Percentiles rank a stretch among this genome's conserved stretches.
phyloP scores from a whole-genome alignment of 1,284 basidiomycete species.

The Cryptococcus hybrid region DNA sequence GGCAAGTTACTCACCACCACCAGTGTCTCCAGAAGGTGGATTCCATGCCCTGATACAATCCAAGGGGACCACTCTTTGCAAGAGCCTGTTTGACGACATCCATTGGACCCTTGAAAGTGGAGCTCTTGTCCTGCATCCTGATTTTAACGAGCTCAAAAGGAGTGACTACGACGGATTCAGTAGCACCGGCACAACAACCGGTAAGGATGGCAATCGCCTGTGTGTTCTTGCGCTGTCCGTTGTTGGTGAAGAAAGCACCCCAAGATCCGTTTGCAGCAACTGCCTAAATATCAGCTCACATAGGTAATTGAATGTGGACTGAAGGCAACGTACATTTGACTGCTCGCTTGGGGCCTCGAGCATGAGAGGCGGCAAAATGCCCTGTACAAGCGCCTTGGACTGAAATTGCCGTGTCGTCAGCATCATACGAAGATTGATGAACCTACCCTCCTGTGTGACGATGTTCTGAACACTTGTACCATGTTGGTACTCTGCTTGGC shows the following conservation, averaged over 20 bases:
- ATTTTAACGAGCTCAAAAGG: slow-evolving; percentile 99
- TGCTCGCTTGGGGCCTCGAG: slow-evolving; percentile 96
- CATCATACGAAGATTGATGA: not conserved
- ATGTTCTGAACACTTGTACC: slow-evolving; percentile 65
- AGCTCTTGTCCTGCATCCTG: slow-evolving; percentile 84
- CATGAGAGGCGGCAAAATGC: slow-evolving; percentile 88
- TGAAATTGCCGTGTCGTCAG: slow-evolving; percentile 41
- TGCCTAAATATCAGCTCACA: slow-evolving; percentile 12
- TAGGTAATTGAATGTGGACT: not conserved
- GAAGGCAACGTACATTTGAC: slow-evolving; percentile 75
- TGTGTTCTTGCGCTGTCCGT: slow-evolving; percentile 79
- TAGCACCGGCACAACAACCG: slow-evolving; percentile 91
- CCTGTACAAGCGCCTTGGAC: slow-evolving; percentile 84
- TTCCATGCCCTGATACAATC: slow-evolving; percentile 77
- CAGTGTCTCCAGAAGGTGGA: slow-evolving; percentile 93
- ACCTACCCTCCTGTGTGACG: slow-evolving; percentile 62
- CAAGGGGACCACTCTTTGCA: slow-evolving; percentile 72
- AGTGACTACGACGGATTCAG: slow-evolving; percentile 82
- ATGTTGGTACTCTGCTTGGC: slow-evolving; percentile 72
- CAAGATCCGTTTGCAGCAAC: slow-evolving; percentile 65
- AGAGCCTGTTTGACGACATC: slow-evolving; percentile 83
- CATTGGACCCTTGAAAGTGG: slow-evolving; percentile 83
- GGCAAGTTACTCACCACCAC: slow-evolving; percentile 18
- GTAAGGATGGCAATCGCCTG: slow-evolving; percentile 83
- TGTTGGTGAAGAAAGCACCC: slow-evolving; percentile 62